phyloP scores from a whole-genome alignment of 2,329 filamentous ascomycete species.

The Neofusicoccum cordaticola region DNA sequence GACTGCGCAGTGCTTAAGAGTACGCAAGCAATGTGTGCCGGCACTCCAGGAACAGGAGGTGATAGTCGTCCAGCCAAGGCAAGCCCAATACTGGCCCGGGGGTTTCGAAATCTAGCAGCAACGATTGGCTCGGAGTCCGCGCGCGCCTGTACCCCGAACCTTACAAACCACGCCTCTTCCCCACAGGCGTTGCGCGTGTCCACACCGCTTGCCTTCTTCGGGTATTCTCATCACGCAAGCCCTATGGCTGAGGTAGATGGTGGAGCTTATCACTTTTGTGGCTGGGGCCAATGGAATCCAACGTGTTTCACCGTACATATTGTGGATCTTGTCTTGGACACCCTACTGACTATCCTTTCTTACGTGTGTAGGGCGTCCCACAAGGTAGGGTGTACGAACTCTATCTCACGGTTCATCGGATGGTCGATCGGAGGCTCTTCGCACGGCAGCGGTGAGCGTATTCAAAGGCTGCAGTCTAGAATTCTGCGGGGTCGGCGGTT shows the following conservation, averaged over 20 bases:
- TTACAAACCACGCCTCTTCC: neutral
- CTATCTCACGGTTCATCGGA: neutral
- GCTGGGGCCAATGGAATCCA: no score
- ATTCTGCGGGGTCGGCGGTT: no score
- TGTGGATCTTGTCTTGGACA: no score
- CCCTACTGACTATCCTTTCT: no score
- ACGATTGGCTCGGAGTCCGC: neutral
- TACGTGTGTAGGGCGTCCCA: no score
- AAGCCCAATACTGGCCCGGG: neutral
- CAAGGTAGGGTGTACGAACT: neutral
- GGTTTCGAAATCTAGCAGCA: neutral
- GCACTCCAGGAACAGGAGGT: neutral
- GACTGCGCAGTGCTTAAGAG: neutral
- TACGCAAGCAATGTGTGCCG: slow-evolving; percentile 2
- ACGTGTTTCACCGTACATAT: no score
- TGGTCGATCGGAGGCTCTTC: neutral
- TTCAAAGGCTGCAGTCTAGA: neutral
- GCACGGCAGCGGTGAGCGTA: neutral
- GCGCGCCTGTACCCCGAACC: neutral
- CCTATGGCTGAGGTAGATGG: no score
- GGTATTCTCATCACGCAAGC: no score
- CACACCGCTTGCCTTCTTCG: neutral
- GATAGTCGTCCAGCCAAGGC: neutral
- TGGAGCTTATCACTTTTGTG: no score
- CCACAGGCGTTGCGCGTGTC: neutral